Evolutionary conservation across 352 stramenopile genomes (phyloP).

Genomic region (Phytophthora ohioensis): DNA sequence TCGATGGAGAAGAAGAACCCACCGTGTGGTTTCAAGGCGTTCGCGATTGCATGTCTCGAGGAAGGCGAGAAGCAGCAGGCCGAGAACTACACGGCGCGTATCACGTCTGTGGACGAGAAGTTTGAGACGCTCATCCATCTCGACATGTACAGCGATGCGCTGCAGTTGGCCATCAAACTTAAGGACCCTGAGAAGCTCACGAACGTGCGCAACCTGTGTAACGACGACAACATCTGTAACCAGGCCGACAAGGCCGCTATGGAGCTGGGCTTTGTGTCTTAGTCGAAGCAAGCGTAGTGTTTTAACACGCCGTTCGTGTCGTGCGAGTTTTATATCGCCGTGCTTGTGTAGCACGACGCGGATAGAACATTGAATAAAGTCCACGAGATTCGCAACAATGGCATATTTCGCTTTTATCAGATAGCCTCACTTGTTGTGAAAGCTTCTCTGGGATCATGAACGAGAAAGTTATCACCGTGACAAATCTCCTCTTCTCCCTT

Average conservation of each 20-base stretch:
- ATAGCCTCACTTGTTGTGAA: too few relatives aligned
- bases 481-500: too few relatives aligned
- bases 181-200: conserved; percentile 90
- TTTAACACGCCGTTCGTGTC: background rate
- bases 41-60: conserved; percentile 80
- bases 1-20: conserved; percentile 89
- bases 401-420: too few relatives aligned
- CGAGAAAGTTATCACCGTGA: too few relatives aligned
- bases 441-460: too few relatives aligned
- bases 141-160: conserved; percentile 83
- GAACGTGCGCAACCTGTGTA: conserved; percentile 82
- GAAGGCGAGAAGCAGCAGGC: conserved; percentile 84
- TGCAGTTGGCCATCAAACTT: conserved; percentile 85
- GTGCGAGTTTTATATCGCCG: conserved; percentile 25
- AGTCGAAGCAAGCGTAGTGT: conserved; percentile 14
- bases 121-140: conserved; percentile 90
- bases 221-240: conserved; percentile 76
- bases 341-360: conserved; percentile 21
- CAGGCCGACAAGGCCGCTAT: conserved; percentile 85
- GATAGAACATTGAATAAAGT: conserved; percentile 11
- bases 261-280: conserved; percentile 83
- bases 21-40: conserved; percentile 87
- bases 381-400: background rate
- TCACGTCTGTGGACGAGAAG: conserved; percentile 86
- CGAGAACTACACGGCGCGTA: conserved; percentile 84